Conservation (phyloP, 192 early-diverging fungal species). For the Phlyctochytrium planicorne region DNA sequence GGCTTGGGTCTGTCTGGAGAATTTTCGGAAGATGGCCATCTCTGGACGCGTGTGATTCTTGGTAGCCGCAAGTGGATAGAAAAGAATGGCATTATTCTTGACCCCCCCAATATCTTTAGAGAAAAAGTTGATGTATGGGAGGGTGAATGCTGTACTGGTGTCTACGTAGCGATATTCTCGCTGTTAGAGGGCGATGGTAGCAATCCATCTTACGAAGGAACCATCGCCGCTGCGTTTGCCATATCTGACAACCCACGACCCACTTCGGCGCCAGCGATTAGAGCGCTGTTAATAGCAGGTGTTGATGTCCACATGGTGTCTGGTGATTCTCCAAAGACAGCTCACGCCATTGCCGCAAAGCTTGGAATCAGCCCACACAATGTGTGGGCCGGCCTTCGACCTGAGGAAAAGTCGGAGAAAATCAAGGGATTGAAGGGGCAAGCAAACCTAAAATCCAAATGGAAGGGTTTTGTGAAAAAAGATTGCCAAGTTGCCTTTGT, state of each 20-base stretch:
- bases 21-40: not conserved
- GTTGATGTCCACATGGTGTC: constrained; percentile 80
- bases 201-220: constrained; percentile 5
- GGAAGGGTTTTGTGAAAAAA: not conserved
- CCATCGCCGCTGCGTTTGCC: constrained; percentile 55
- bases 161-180: constrained; percentile 39
- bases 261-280: constrained; percentile 55
- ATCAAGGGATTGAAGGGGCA: constrained; percentile 48
- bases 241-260: constrained; percentile 65
- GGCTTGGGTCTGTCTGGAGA: constrained; percentile 62
- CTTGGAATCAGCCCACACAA: constrained; percentile 58
- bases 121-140: constrained; percentile 43
- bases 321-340: constrained; percentile 69
- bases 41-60: not conserved
- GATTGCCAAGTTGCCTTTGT: constrained; percentile 75
- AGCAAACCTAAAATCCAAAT: constrained; percentile 3
- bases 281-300: constrained; percentile 43
- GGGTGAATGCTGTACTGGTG: constrained; percentile 55
- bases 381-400: constrained; percentile 65
- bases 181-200: constrained; percentile 14
- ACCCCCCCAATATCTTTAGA: constrained; percentile 7
- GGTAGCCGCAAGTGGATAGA: constrained; percentile 38
- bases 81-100: not conserved
- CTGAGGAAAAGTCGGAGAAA: constrained; percentile 68
- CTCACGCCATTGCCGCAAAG: constrained; percentile 56